These are phyloP conservation scores for Backusella parvicylindrica DNA, from an alignment of 192 early-diverging fungal species.

Conservation along the genomic window DNA sequence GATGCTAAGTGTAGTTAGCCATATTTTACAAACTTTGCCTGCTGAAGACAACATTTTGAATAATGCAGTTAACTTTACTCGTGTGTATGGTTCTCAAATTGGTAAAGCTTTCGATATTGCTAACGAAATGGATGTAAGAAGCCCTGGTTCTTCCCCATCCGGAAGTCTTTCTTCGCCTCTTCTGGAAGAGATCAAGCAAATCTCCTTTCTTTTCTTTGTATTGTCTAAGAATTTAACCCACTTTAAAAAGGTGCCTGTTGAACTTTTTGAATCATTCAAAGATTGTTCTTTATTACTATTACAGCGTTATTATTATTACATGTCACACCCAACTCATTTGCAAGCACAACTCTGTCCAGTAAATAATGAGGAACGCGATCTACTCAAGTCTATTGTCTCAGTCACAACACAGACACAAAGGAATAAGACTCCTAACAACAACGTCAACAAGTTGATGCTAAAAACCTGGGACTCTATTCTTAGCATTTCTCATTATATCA, in stretches of 20 bases:
- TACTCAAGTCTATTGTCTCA: neutral
- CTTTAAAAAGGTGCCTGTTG: neutral
- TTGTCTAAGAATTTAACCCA: constrained; percentile 25
- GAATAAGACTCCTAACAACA: constrained; percentile 14
- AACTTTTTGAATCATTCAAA: constrained; percentile 14
- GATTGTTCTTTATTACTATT: constrained; percentile 14
- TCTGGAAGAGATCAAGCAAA: constrained; percentile 49
- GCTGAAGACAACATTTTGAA: constrained; percentile 31
- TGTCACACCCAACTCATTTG: constrained; percentile 16
- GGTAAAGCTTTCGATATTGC: constrained; percentile 31
- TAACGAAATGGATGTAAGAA: neutral
- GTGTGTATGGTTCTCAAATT: constrained; percentile 43
- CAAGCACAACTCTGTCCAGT: constrained; percentile 19
- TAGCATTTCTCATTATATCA: constrained; percentile 29
- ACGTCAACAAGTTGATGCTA: neutral
- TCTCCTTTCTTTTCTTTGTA: constrained; percentile 47
- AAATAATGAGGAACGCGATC: constrained; percentile 5
- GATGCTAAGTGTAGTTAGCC: constrained; percentile 40
- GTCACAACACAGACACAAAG: too few relatives aligned
- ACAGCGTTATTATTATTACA: constrained; percentile 12
- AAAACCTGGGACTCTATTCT: constrained; percentile 4
- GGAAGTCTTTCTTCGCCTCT: constrained; percentile 39
- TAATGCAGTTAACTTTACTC: constrained; percentile 39
- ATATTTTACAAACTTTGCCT: constrained; percentile 34
- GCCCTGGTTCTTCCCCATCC: neutral